Conservation (phyloP, 768 basidiomycete genomes). For the Crucibulum laeve region DNA sequence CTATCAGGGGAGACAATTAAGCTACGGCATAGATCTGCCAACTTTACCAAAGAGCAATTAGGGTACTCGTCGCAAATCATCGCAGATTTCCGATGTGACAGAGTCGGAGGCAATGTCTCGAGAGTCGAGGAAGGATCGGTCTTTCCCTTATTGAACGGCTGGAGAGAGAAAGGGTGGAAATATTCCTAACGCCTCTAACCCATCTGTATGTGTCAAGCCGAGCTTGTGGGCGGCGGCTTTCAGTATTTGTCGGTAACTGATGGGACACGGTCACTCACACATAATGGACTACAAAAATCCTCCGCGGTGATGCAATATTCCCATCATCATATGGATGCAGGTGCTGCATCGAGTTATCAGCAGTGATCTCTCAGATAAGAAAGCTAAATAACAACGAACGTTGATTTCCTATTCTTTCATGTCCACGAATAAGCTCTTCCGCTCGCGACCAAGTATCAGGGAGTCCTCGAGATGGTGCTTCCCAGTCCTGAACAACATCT, state of each 20-base stretch:
- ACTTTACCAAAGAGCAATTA: too few relatives aligned
- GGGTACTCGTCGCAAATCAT: too few relatives aligned
- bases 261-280: not conserved
- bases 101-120: too few relatives aligned
- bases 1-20: too few relatives aligned
- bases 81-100: too few relatives aligned
- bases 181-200: too few relatives aligned
- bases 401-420: slow-evolving; percentile 3
- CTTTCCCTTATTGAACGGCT: too few relatives aligned
- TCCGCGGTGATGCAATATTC: slow-evolving; percentile 2
- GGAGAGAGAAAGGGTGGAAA: too few relatives aligned
- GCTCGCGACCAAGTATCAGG: slow-evolving; percentile 25
- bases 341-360: not conserved
- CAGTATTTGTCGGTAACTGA: not conserved
- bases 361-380: not conserved
- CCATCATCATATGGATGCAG: not conserved
- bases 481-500: slow-evolving; percentile 27
- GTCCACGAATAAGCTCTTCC: slow-evolving; percentile 19
- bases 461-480: slow-evolving; percentile 22
- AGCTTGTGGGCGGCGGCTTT: too few relatives aligned
- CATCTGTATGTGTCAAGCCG: too few relatives aligned
- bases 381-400: not conserved
- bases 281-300: not conserved
- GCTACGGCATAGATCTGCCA: too few relatives aligned
- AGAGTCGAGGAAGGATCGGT: too few relatives aligned